A percentile compares a stretch with the other conserved stretches of the same genome.
Conservation (phyloP, 345 rosid species). For the Populus euphratica region DNA sequence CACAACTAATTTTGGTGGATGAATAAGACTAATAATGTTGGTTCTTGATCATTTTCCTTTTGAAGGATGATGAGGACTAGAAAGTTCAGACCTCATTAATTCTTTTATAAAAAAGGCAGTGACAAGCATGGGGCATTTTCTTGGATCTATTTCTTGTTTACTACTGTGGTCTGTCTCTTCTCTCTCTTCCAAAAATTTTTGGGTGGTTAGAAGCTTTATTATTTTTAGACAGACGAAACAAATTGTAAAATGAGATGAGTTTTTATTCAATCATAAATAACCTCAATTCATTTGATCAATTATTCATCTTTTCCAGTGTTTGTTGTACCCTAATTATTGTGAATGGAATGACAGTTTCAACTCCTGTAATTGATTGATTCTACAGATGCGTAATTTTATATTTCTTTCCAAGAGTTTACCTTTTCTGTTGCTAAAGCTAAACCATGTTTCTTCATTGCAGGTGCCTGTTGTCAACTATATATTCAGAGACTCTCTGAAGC, state of each 20-base stretch:
- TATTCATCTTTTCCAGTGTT: neutral
- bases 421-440: constrained; percentile 11
- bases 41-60: too few species aligned
- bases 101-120: too few species aligned
- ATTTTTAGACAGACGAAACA: neutral
- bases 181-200: neutral
- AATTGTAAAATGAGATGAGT: neutral
- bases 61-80: too few species aligned
- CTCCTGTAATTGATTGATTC: neutral
- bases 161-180: too few species aligned
- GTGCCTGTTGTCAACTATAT: constrained; percentile 64
- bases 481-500: constrained; percentile 75
- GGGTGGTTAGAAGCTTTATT: neutral
- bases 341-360: neutral
- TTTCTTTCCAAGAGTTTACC: neutral
- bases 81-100: too few species aligned
- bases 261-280: neutral
- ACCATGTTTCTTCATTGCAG: constrained; percentile 32
- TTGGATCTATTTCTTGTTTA: too few species aligned
- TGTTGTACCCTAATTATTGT: neutral
- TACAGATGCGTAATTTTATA: neutral
- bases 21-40: too few species aligned
- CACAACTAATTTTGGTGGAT: too few species aligned
- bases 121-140: too few species aligned
- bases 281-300: neutral